Evolutionary conservation across 2,329 filamentous ascomycete species (phyloP).

Genomic region (Scortechinia acanthostroma): DNA sequence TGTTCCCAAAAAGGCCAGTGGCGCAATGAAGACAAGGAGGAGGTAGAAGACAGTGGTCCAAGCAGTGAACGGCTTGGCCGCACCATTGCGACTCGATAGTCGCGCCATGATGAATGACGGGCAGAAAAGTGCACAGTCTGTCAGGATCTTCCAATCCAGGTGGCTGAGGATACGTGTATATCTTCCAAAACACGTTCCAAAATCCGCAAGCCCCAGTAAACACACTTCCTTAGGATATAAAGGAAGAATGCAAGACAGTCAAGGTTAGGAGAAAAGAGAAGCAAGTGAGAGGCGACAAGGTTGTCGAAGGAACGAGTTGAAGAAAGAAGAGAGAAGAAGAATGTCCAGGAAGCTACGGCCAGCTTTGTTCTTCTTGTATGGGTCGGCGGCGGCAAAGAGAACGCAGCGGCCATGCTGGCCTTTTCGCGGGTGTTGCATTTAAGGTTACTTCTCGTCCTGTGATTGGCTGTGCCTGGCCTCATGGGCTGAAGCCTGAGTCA

Average conservation of each 20-base stretch:
- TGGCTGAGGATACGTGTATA: no score
- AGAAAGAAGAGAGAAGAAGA: conserved; percentile 13
- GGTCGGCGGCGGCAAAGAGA: conserved; percentile 15
- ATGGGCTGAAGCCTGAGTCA: conserved; percentile 14
- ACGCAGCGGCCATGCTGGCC: conserved; percentile 27
- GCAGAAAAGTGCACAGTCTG: no score
- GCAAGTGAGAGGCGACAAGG: conserved; percentile 10
- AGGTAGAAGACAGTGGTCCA: conserved; percentile 54
- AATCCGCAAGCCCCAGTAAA: no score
- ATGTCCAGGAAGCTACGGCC: conserved; percentile 14
- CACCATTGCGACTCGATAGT: background rate
- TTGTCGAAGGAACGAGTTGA: conserved; percentile 10
- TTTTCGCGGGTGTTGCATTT: conserved; percentile 26
- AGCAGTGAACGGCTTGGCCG: conserved; percentile 3
- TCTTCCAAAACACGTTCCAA: no score
- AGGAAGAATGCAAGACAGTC: conserved; percentile 6
- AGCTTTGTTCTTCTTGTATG: conserved; percentile 13
- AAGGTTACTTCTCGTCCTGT: conserved; percentile 24
- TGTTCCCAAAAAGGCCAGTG: conserved; percentile 76
- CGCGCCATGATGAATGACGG: conserved; percentile 1
- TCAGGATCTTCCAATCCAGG: no score
- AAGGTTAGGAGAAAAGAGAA: conserved; percentile 9
- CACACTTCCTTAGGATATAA: no score
- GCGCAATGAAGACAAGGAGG: conserved; percentile 81
- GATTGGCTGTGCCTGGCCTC: conserved; percentile 19